A percentile compares a stretch with the other conserved stretches of the same genome.
Evolutionary conservation across 371 early-diverging fungal species (phyloP).

Genomic region (Choanephora cucurbitarum): DNA sequence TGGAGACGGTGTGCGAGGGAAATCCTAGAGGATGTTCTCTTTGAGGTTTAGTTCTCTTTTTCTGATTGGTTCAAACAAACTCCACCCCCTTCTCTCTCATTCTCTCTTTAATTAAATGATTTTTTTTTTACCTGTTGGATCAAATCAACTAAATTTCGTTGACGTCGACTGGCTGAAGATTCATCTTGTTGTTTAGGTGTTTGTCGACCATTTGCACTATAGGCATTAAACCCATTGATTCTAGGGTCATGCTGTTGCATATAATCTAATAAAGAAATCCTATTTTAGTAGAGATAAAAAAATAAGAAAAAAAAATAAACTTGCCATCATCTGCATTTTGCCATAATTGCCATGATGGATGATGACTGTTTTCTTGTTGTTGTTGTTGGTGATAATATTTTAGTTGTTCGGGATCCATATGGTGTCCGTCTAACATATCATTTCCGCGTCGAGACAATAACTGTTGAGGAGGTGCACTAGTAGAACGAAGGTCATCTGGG

Average conservation of each 20-base stretch:
- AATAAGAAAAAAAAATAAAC: not conserved
- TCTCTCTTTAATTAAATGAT: not conserved
- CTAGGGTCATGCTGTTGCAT: constrained; percentile 9
- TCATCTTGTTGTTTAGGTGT: constrained; percentile 21
- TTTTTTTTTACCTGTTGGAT: constrained; percentile 50
- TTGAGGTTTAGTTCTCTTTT: not conserved
- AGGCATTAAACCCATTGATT: not conserved
- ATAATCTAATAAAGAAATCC: constrained; percentile 5
- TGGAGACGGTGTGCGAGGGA: constrained; percentile 88
- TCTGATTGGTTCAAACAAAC: not conserved
- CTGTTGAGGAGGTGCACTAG: constrained; percentile 43
- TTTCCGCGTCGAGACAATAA: constrained; percentile 12
- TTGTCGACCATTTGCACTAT: constrained; percentile 2
- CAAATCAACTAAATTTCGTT: constrained; percentile 37
- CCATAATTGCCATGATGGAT: constrained; percentile 42
- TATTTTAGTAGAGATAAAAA: too few relatives aligned
- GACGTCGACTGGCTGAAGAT: constrained; percentile 25
- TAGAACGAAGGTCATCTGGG: constrained; percentile 40
- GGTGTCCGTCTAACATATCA: constrained; percentile 8
- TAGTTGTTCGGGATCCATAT: constrained; percentile 9
- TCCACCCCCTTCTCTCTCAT: not conserved
- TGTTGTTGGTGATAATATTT: constrained; percentile 12
- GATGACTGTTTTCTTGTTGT: constrained; percentile 6
- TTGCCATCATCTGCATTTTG: constrained; percentile 26
- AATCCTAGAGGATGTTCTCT: constrained; percentile 61